A percentile compares a stretch with the other conserved stretches of the same genome.
phyloP scores from a whole-genome alignment of 331 rosid genomes.

The Cydonia oblonga region DNA sequence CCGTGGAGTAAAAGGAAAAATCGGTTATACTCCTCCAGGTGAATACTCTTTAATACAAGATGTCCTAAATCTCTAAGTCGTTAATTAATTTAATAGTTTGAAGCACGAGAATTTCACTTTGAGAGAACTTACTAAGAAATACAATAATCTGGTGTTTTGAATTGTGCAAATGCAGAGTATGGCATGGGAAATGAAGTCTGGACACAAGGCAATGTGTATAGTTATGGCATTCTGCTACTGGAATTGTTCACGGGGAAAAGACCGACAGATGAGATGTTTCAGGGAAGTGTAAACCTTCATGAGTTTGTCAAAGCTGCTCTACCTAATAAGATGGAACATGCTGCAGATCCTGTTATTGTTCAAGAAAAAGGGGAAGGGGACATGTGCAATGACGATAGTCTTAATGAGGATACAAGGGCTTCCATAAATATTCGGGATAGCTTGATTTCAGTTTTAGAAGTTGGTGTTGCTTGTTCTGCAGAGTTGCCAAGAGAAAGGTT shows the following conservation, averaged over 20 bases:
- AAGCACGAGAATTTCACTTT: background rate
- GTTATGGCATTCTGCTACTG: background rate
- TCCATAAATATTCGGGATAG: background rate
- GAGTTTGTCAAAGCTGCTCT: background rate
- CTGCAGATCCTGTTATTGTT: background rate
- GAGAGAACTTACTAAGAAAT: background rate
- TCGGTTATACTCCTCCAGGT: background rate
- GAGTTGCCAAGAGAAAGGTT: background rate
- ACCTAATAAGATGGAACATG: background rate
- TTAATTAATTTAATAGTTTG: background rate
- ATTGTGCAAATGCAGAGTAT: background rate
- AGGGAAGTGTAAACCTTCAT: background rate
- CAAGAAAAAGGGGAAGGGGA: background rate
- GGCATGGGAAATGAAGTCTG: slow-evolving; percentile 6
- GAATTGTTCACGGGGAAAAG: slow-evolving; percentile 2
- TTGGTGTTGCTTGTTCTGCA: slow-evolving; percentile 9
- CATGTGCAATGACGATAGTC: background rate
- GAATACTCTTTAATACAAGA: background rate
- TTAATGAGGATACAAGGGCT: no score
- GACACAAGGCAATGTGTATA: slow-evolving; percentile 5
- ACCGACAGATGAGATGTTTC: slow-evolving; percentile 3
- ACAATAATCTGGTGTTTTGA: background rate
- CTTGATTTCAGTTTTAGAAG: slow-evolving; percentile 3
- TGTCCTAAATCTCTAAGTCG: background rate
- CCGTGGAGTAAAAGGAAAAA: slow-evolving; percentile 1